Evolutionary conservation across 352 stramenopile species (phyloP), one percentile per base, ranked within the genome.

Genomic region (Pelagophyceae sp.): DNA sequence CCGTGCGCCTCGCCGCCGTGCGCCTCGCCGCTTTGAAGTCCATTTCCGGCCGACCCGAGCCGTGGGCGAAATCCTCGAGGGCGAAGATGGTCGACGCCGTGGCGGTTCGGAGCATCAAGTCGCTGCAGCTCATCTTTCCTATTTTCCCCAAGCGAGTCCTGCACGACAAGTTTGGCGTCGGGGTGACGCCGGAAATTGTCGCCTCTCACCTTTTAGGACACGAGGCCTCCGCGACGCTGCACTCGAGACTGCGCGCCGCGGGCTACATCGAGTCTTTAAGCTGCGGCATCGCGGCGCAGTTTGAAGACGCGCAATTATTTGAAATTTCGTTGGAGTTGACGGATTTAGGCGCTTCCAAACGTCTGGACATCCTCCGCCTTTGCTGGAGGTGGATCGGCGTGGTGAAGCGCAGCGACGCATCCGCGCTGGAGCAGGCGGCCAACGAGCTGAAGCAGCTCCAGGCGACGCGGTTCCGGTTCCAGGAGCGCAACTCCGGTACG

Each of bases 151-250:
- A 29, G 32, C 33, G 5, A 6, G 35, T 15, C 1, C 38, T 83
- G 29, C 80, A 87, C 72, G 86, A 90, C 80, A 83, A 83, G 2
- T 79, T 85, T 0, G 74, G 88, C 20, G 80, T 72, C 54, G 77
- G 83, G 58, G 82, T 63, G 32, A 83, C 79, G 69, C 86, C 87
- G 31, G 83, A 90, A 79, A 77, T 85, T 15, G 81, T 90, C 15
- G 64, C 90, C 33, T 86, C 83, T 32, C 87, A 91, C 78, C 80
- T 91, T 40, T 77, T 91, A 6, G 87, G 87, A 60, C 86, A 91
- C 69, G 87, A 91, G 82, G 83, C 82, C 77, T 81, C 83, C 33
- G 85, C 83, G 50, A 87, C 79, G 35, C 80, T 91, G 58, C 84
- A 90, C 78, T 58, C 83, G 40, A 54, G 89, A n/a, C 82, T 91